Base-by-base conservation (phyloP, 257 asterid genomes). In the Solanum dulcamara region DNA sequence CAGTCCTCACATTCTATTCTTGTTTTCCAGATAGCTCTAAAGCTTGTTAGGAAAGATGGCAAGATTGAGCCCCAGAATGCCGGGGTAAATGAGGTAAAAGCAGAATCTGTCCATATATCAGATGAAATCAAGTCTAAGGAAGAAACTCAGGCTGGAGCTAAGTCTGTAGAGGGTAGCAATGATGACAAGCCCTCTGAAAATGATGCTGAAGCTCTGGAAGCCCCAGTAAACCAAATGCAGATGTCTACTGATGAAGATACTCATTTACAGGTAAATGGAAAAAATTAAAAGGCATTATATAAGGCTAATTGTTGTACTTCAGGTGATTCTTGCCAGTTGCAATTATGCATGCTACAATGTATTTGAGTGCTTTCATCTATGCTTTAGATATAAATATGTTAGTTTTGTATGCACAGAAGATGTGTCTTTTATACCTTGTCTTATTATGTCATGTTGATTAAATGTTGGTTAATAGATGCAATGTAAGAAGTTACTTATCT, bases 31-130 rank as follows among this genome's bases (percentile, higher is more conserved):
- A 95, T 97, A 86, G 98, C 98, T 72, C 91, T 95, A 70, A 90
- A 94, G 88, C 96, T 95, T 88, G 99, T 97, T 57, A 93, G 98
- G 20, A 85, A 89, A 84, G 94, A 92, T 85, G 90, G 88, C 84
- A 53, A 86, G 51, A 59, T 71, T 57, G 91, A 91, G 81, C 89
- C 90, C 75, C 85, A 44, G 50, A 86, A 62, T 79, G 67, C 84
- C 20, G 88, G 53, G 55, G 57, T 79, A 59, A 42, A 66, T 84
- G 86, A 87, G 90, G 86, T 84, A 55, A 91, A 87, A 85, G 86
- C 85, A 62, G 89, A 90, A 83, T 75, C 91, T 82, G 88, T 60
- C 74, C 77, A 88, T 37, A 85, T 32, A 81, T 60, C 89, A 24
- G 53, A 85, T 64, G 90, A 84, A 84, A 62, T 87, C 42, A 66